These are phyloP conservation scores for Cystoisospora suis DNA, from an alignment of 169 alveolate genomes.

Conservation along the genomic window DNA sequence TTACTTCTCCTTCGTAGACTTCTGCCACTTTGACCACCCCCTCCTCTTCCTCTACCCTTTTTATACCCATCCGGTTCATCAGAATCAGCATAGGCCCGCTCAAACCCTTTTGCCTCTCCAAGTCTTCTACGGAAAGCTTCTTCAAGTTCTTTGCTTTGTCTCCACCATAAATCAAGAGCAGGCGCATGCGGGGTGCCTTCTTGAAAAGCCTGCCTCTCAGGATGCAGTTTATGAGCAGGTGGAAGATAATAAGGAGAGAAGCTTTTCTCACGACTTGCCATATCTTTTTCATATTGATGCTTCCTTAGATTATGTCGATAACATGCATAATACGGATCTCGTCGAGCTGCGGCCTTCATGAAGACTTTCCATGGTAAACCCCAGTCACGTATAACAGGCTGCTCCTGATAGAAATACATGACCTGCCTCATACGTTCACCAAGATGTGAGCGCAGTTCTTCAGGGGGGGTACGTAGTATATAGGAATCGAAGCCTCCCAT, in stretches of 20 bases:
- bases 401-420: conserved; percentile 78
- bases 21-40: conserved; percentile 87
- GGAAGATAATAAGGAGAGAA: conserved; percentile 67
- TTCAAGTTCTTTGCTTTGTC: conserved; percentile 39
- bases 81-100: conserved; percentile 76
- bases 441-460: conserved; percentile 84
- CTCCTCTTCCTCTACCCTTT: conserved; percentile 77
- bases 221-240: conserved; percentile 41
- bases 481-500: conserved; percentile 89
- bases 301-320: conserved; percentile 61
- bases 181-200: conserved; percentile 53
- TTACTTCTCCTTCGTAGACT: conserved; percentile 79
- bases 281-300: conserved; percentile 40
- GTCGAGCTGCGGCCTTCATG: conserved; percentile 32
- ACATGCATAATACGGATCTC: conserved; percentile 58
- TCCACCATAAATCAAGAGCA: conserved; percentile 60
- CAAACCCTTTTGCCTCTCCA: conserved; percentile 54
- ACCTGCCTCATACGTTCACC: conserved; percentile 84
- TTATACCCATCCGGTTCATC: conserved; percentile 78
- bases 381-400: conserved; percentile 67
- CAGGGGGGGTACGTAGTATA: conserved; percentile 85
- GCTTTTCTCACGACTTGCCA: conserved; percentile 9
- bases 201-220: conserved; percentile 61
- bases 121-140: conserved; percentile 56
- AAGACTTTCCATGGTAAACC: conserved; percentile 70